Percentiles rank a stretch among this genome's conserved stretches.
Conservation (phyloP, 345 rosid genomes). For the Murraya koenigii region DNA sequence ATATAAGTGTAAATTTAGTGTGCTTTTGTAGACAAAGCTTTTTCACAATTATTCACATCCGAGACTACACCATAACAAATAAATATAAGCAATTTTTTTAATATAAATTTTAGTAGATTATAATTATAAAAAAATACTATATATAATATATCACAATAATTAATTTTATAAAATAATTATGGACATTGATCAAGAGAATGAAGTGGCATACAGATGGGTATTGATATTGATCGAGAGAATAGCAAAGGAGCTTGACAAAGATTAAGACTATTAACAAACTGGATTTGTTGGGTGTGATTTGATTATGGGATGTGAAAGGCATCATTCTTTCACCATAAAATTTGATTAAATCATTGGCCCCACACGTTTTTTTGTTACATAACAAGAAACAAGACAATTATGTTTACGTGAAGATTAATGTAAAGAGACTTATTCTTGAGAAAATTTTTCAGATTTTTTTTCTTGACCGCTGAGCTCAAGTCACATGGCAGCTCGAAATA, state of each 20-base stretch:
- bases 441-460: no score
- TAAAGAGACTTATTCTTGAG: not conserved
- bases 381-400: not conserved
- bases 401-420: not conserved
- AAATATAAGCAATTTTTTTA: no score
- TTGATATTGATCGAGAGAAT: not conserved
- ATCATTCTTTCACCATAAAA: not conserved
- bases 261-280: slow-evolving; percentile 4
- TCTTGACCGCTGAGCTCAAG: not conserved
- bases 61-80: no score
- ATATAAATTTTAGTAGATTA: no score
- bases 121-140: no score
- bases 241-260: not conserved
- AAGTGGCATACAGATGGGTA: not conserved
- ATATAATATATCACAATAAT: no score
- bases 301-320: slow-evolving; percentile 8
- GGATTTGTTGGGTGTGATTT: slow-evolving; percentile 16
- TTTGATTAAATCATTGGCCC: slow-evolving; percentile 11
- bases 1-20: no score
- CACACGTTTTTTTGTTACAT: slow-evolving; percentile 30
- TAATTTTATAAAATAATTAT: no score
- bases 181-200: not conserved
- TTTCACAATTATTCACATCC: no score
- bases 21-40: no score
- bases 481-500: no score